Evolutionary conservation across 129 eudicot species (phyloP), one percentile per base, ranked within the genome.

Genomic region (sunflower (Helianthus annuus)): DNA sequence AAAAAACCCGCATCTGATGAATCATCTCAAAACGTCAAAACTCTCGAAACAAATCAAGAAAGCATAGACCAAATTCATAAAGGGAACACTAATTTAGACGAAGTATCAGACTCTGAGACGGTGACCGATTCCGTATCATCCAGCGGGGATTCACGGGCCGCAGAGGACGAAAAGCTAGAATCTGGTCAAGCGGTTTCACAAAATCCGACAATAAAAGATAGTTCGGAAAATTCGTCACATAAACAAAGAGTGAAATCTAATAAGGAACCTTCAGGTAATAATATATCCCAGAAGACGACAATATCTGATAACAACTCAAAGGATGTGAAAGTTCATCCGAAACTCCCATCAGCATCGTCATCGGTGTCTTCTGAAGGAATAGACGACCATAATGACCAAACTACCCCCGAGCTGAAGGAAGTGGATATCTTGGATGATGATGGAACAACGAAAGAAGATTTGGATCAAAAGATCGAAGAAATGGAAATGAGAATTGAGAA

Each of bases 101-200:
- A 77, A 4, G 97, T 84, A 77, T 93, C 98, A 32, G 98, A 93
- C 79, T 40, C 88, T 45, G 98, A 85, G 75, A 87, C 96, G 4
- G 78, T 80, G 16, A 87, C 83, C 38, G 98, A 87, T 82, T 93
- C 98, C 19, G 78, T 86, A 48, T 90, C 97, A 14, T 87, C 97
- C 38, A 91, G 78, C 27, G 96, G 90, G 27, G 96, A 85, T 85
- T 78, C 90, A 38, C 89, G 82, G 69, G 76, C 76, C 5, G 76
- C 83, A 14, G 97, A 91, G 12, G 97, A 92, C 16, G 96, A 81
- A 48, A 92, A 81, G 54, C 74, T 79, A 27, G 95, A 93, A 48
- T 84, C 85, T 27, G 46, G 54, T 64, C 32, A 77, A 24, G 29
- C 57, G 64, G 90, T 79, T 76, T 17, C 83, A 32, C 87, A 65